phyloP scores from a whole-genome alignment of 805 yeast species.

The Citeromyces nyonsensis region DNA sequence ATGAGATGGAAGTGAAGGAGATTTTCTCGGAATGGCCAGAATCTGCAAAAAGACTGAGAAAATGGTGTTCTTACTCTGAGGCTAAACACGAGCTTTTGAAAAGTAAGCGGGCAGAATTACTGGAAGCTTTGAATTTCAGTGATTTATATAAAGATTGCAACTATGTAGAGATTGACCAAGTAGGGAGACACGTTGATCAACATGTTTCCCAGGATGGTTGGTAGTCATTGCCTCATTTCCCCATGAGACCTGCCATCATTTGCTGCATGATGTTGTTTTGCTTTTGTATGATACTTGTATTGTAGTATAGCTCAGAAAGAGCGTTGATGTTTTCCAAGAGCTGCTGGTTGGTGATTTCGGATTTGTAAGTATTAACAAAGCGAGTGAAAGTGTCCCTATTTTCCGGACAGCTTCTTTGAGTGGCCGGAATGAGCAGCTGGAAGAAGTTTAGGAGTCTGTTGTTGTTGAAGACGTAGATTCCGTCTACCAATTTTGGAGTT shows the following conservation, averaged over 20 bases:
- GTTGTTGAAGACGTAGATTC: conserved; percentile 9
- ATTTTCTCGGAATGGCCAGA: conserved; percentile 71
- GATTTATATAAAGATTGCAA: conserved; percentile 23
- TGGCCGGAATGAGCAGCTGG: conserved; percentile 45
- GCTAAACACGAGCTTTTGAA: conserved; percentile 43
- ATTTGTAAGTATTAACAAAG: conserved; percentile 24
- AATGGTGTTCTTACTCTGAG: conserved; percentile 62
- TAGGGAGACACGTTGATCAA: conserved; percentile 11
- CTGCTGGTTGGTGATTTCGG: conserved; percentile 7
- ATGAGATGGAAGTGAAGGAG: conserved; percentile 49
- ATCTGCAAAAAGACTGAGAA: conserved; percentile 35
- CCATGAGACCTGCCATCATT: conserved; percentile 61
- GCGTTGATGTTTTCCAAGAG: conserved; percentile 11
- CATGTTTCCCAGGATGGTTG: conserved; percentile 13
- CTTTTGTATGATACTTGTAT: conserved; percentile 21
- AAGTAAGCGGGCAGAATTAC: conserved; percentile 52
- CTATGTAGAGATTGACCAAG: conserved; percentile 9
- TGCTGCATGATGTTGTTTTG: conserved; percentile 47
- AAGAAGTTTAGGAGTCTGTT: conserved; percentile 46
- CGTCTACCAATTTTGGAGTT: conserved; percentile 2
- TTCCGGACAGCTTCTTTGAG: conserved; percentile 28
- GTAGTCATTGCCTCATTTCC: conserved; percentile 13
- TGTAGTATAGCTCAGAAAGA: conserved; percentile 13
- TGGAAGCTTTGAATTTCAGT: conserved; percentile 46
- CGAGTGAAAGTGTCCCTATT: conserved; percentile 22